A percentile compares a stretch with the other conserved stretches of the same genome.
These are phyloP conservation scores for Apiospora saccharicola DNA, from an alignment of 2,329 filamentous ascomycete species.

Conservation along the genomic window DNA sequence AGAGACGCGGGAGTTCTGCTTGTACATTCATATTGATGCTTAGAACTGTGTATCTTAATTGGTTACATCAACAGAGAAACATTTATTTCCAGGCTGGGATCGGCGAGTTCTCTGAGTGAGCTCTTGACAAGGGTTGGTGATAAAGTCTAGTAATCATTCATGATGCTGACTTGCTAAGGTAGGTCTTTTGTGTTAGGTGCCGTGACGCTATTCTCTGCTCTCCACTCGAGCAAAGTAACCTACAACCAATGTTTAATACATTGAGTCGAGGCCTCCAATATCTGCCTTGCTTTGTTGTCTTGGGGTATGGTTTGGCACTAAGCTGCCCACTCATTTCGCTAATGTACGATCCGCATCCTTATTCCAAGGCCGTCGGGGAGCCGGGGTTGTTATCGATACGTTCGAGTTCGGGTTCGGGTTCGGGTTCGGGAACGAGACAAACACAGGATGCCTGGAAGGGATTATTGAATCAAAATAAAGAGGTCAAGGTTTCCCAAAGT, in stretches of 20 bases:
- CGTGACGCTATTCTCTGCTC: too few species aligned
- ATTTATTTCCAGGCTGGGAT: too few species aligned
- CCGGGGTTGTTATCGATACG: slow-evolving; percentile 5
- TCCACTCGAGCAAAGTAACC: too few species aligned
- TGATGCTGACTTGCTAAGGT: too few species aligned
- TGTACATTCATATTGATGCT: too few species aligned
- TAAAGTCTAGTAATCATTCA: too few species aligned
- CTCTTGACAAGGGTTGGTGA: too few species aligned
- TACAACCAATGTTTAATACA: background rate
- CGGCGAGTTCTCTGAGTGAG: too few species aligned
- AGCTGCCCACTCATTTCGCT: background rate
- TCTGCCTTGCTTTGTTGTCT: background rate
- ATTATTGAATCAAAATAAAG: background rate
- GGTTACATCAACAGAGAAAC: too few species aligned
- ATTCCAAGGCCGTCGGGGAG: background rate
- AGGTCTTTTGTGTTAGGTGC: too few species aligned
- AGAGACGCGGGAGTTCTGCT: too few species aligned
- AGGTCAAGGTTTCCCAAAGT: background rate
- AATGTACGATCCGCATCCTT: background rate
- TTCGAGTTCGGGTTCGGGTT: background rate
- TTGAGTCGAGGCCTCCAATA: background rate
- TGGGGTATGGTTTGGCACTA: background rate
- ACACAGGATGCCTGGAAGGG: background rate
- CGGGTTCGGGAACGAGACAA: background rate
- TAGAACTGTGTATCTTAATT: too few species aligned